These are phyloP conservation scores for Globisporangium polare DNA, from an alignment of 352 stramenopile genomes.

Conservation along the genomic window DNA sequence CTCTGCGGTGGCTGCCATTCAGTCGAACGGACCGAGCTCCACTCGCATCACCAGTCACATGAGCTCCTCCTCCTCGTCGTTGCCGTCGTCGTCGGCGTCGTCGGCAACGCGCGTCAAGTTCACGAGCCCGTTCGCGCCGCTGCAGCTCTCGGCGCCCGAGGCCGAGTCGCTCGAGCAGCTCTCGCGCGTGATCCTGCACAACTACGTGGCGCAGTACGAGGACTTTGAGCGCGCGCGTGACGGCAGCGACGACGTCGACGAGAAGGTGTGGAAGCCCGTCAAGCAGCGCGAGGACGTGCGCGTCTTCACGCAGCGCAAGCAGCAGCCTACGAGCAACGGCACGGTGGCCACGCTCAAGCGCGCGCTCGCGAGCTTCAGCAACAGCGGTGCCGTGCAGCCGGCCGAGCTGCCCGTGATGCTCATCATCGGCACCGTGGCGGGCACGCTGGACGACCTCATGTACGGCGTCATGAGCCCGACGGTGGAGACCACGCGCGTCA, in stretches of 20 bases:
- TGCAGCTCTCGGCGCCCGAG: slow-evolving; percentile 12
- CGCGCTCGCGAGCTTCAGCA: not conserved
- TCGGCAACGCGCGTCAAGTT: not conserved
- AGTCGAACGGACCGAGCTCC: slow-evolving; percentile 1
- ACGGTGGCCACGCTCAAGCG: not conserved
- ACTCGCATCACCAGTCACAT: not conserved
- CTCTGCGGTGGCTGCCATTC: not conserved
- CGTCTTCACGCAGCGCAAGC: slow-evolving; percentile 3
- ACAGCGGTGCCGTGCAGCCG: not conserved
- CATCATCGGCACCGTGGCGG: slow-evolving; percentile 2
- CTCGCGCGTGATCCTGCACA: slow-evolving; percentile 3
- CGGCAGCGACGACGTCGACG: not conserved
- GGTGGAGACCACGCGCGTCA: slow-evolving; percentile 5
- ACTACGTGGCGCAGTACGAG: slow-evolving; percentile 9
- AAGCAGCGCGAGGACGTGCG: not conserved
- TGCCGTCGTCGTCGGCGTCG: too few species aligned
- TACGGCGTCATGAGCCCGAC: slow-evolving; percentile 10
- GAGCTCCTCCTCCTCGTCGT: too few species aligned
- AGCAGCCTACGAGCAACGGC: not conserved
- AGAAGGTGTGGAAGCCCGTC: slow-evolving; percentile 12
- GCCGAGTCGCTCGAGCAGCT: slow-evolving; percentile 7
- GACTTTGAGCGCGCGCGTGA: not conserved
- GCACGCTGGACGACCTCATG: slow-evolving; percentile 17
- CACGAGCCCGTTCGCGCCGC: slow-evolving; percentile 15
- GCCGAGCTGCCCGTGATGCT: slow-evolving; percentile 13